Percentiles rank a stretch among this genome's conserved stretches.
Conservation (phyloP, 2,329 filamentous ascomycete species). For the Trichoderma sp. region DNA sequence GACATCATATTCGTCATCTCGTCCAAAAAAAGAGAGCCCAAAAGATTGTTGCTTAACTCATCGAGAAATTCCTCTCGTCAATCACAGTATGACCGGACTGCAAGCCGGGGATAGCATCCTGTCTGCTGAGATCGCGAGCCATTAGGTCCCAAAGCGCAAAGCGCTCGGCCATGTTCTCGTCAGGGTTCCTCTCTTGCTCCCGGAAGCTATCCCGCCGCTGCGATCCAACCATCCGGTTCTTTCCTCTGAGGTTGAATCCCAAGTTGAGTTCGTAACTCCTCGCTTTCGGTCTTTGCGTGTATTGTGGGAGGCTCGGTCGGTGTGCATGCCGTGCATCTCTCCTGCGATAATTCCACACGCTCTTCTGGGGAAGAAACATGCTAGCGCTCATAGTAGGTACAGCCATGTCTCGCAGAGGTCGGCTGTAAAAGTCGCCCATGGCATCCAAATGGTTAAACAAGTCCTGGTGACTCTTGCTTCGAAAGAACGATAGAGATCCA, state of each 20-base stretch:
- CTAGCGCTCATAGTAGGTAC: slow-evolving; percentile 59
- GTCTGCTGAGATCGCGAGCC: slow-evolving; percentile 44
- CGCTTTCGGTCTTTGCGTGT: slow-evolving; percentile 36
- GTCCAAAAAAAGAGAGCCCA: neutral
- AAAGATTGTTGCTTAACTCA: slow-evolving; percentile 22
- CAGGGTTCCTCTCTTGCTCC: slow-evolving; percentile 23
- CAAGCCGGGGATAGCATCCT: slow-evolving; percentile 42
- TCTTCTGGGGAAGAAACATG: slow-evolving; percentile 56
- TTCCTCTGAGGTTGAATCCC: slow-evolving; percentile 1
- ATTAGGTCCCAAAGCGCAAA: slow-evolving; percentile 45
- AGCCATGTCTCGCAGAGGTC: slow-evolving; percentile 52
- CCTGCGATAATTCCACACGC: slow-evolving; percentile 56
- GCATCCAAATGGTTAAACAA: slow-evolving; percentile 56
- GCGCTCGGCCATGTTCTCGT: slow-evolving; percentile 38
- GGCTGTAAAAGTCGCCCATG: slow-evolving; percentile 53
- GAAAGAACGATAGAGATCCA: slow-evolving; percentile 56
- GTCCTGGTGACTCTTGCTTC: slow-evolving; percentile 49
- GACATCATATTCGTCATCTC: neutral
- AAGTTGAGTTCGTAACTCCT: slow-evolving; percentile 8
- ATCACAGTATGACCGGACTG: slow-evolving; percentile 46
- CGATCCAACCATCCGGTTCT: slow-evolving; percentile 16
- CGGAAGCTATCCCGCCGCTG: slow-evolving; percentile 15
- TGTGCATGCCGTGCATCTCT: slow-evolving; percentile 30
- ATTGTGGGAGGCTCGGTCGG: slow-evolving; percentile 34
- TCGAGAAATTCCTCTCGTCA: slow-evolving; percentile 45